These are phyloP conservation scores for Filobasidium floriforme DNA, from an alignment of 768 basidiomycete genomes.

Conservation along the genomic window DNA sequence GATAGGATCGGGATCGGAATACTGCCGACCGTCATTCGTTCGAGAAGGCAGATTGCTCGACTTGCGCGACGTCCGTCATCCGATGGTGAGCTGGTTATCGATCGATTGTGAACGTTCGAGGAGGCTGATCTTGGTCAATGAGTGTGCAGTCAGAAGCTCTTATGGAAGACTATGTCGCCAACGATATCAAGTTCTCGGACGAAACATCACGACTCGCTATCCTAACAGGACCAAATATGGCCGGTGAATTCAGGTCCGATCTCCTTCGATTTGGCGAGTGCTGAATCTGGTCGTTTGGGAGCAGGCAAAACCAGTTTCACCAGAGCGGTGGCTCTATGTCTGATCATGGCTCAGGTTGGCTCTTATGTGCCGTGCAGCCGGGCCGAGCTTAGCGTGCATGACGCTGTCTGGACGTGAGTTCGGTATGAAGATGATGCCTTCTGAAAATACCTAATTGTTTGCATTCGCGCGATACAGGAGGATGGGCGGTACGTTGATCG, in stretches of 20 bases:
- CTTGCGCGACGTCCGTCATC: slow-evolving; percentile 79
- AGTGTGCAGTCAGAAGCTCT: slow-evolving; percentile 56
- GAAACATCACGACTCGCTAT: slow-evolving; percentile 41
- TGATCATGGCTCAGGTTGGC: slow-evolving; percentile 73
- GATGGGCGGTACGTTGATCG: slow-evolving; percentile 63
- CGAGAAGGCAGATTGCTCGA: slow-evolving; percentile 55
- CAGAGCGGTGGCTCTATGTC: slow-evolving; percentile 18
- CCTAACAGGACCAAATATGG: slow-evolving; percentile 50
- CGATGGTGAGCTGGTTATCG: slow-evolving; percentile 53
- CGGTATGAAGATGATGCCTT: neutral
- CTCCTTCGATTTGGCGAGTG: neutral
- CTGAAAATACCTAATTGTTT: slow-evolving; percentile 4
- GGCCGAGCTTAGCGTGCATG: slow-evolving; percentile 68
- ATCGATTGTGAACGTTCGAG: neutral
- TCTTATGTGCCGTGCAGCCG: slow-evolving; percentile 72
- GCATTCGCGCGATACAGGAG: slow-evolving; percentile 43
- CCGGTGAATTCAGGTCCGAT: slow-evolving; percentile 29
- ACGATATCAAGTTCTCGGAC: slow-evolving; percentile 62
- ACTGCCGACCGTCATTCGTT: slow-evolving; percentile 68
- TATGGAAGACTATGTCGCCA: slow-evolving; percentile 72
- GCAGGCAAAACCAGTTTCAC: slow-evolving; percentile 3
- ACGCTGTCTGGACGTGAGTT: slow-evolving; percentile 63
- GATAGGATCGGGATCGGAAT: slow-evolving; percentile 55
- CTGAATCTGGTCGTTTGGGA: neutral
- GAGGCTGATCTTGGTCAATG: neutral